These are phyloP conservation scores for Silene latifolia DNA, from an alignment of 148 eudicot species.

Conservation along the genomic window DNA sequence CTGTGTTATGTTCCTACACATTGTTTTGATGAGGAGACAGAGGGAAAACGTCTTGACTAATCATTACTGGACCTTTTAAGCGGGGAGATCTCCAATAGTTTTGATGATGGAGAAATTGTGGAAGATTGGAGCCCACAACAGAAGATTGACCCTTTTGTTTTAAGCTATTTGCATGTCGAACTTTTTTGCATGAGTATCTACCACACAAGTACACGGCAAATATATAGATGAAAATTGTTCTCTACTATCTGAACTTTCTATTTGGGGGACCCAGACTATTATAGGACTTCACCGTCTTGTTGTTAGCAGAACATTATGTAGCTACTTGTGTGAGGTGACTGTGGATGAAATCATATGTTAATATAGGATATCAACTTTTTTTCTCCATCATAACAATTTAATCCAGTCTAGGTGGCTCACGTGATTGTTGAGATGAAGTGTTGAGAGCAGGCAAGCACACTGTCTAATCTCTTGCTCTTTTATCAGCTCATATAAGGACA, in stretches of 20 bases:
- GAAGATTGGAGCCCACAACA: not conserved
- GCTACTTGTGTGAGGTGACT: not conserved
- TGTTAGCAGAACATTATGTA: not conserved
- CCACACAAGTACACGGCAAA: not conserved
- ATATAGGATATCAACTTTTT: too few relatives aligned
- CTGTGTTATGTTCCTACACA: not conserved
- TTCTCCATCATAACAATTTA: too few relatives aligned
- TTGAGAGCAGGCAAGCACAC: not conserved
- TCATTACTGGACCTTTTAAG: too few relatives aligned
- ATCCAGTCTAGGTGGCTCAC: not conserved
- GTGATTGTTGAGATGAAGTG: not conserved
- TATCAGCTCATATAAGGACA: not conserved
- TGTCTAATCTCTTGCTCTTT: not conserved
- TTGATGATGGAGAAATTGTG: not conserved
- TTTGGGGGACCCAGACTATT: not conserved
- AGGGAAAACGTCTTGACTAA: not conserved
- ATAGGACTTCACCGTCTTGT: not conserved
- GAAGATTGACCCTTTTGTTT: not conserved
- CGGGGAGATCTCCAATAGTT: not conserved
- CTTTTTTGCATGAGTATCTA: not conserved
- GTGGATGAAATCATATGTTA: not conserved
- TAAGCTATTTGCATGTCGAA: not conserved
- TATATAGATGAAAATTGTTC: not conserved
- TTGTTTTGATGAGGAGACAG: not conserved
- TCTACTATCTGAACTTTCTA: not conserved